Evolutionary conservation across 305 asterid species (phyloP), one percentile per base, ranked within the genome.

Genomic region (Ilex paraguariensis): DNA sequence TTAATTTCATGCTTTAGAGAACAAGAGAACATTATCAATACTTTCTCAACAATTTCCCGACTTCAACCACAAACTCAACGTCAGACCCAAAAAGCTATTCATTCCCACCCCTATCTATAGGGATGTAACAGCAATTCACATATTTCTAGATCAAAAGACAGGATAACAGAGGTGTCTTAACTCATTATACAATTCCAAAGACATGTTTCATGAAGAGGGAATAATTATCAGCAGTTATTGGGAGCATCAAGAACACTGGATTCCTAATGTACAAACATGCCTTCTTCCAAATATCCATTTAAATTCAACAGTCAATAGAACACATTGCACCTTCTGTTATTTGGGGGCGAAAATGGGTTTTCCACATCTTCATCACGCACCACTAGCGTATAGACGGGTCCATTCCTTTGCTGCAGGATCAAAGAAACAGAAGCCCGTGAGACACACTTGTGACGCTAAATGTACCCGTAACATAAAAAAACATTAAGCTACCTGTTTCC

Each of bases 401-500:
- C 81, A 78, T 65, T 75, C 83, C 76, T 78, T 78, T 28, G 83
- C 81, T 78, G 78, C 71, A 71, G 10, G 2, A 55, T 31, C 1
- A 45, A 60, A 1, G 44, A 12, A n/a, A 0, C 3, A 57, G 9
- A 6, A 15, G 53, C 51, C 36, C 30, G 42, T 36, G 9, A 3
- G 42, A 36, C 6, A 36, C 9, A 0, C 8, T 0, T 2, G 1
- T 36, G 42, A 5, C 6, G 1, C 7, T 4, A 36, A 36, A 36
- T 36, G 9, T 5, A 0, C 9, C 42, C 8, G 8, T 7, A 2
- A 65, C 48, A 31, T 28, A 7, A 31, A n/a, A 46, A 7, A 54
- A 39, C 32, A 14, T 10, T 2, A 11, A 10, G 7, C 3, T 70
- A 84, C 91, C 91, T 1, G 91, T 84, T 79, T 78, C 91, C 59